Base-by-base conservation (phyloP, 768 basidiomycete genomes). In the Russula brevipes region DNA sequence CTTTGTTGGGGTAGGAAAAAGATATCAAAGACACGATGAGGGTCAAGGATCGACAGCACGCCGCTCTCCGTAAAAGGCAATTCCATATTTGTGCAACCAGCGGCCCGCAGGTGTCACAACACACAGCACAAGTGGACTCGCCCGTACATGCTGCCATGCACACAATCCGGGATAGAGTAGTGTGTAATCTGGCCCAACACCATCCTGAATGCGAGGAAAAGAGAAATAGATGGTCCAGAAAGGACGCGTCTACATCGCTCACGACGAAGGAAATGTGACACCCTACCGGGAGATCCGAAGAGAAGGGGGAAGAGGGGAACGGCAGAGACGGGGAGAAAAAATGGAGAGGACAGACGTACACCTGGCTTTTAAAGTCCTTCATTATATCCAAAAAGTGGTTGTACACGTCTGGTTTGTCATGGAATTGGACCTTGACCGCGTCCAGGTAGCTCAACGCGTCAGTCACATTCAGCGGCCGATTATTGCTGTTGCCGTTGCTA, bases 331-430 rank as follows among this genome's bases (percentile, higher is more conserved):
- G 14, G 36, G 7, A 24, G 19, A 51, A 44, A 36, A 47, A 44
- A 30, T 5, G 17, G 1, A n/a, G 12, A 6, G 44, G 24, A 24
- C 53, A 24, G 24, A 82, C 91, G 78, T 74, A 94, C 91, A 77
- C 79, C 76, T 96, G 92, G 70, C 93, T 92, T 78, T 99, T 99
- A 76, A 99, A 99, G 73, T 98, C 95, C 79, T 98, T 98, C 97
- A 97, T 97, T 72, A 97, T 95, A 73, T 96, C 93, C 75, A 95
- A 75, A 72, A 94, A 94, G 67, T 88, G 83, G 73, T 97, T 96
- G 80, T 97, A 97, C 33, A 96, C 93, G 70, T 94, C 91, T 19
- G 94, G 94, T 73, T 87, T 86, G 72, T 91, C 88, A 51, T 85
- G 81, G 73, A 96, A 97, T 77, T 94, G 90, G 47, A 84, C 80